Conservation (phyloP, 2,329 filamentous ascomycete species). For the Nemania serpens region DNA sequence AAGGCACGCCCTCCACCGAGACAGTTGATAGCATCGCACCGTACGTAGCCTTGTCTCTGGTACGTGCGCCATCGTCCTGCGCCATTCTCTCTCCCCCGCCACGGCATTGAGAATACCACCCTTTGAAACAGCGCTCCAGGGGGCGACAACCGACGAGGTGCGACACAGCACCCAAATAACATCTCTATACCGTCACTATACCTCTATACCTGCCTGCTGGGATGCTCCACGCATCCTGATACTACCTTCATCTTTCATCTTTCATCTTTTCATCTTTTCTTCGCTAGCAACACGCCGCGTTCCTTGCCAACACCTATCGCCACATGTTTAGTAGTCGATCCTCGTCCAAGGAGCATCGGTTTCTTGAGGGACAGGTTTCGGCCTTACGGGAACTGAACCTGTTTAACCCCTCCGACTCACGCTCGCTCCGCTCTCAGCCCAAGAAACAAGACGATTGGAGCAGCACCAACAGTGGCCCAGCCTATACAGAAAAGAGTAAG, state of each 20-base stretch:
- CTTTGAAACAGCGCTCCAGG: constrained; percentile 31
- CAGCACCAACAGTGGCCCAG: constrained; percentile 37
- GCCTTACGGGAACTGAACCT: constrained; percentile 46
- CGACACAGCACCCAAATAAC: constrained; percentile 23
- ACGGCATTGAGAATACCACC: constrained; percentile 32
- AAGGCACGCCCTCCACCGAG: constrained; percentile 1
- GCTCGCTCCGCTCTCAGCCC: constrained; percentile 39
- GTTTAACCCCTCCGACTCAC: constrained; percentile 48
- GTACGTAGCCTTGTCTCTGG: constrained; percentile 20
- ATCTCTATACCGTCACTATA: constrained; percentile 7
- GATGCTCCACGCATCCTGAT: constrained; percentile 20
- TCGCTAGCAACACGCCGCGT: constrained; percentile 18
- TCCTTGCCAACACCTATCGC: constrained; percentile 27
- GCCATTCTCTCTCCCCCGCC: constrained; percentile 9
- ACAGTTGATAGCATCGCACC: constrained; percentile 13
- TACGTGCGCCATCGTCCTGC: constrained; percentile 20
- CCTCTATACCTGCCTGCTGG: constrained; percentile 12
- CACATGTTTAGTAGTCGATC: constrained; percentile 55
- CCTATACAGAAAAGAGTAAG: constrained; percentile 51
- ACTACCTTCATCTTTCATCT: constrained; percentile 17
- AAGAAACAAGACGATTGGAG: constrained; percentile 40
- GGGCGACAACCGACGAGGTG: constrained; percentile 21
- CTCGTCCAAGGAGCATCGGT: constrained; percentile 47
- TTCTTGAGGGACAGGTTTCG: constrained; percentile 44
- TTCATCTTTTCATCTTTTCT: neutral